A percentile compares a stretch with the other conserved stretches of the same genome.
Evolutionary conservation across 257 asterid species (phyloP).

Genomic region (Sherardia arvensis): DNA sequence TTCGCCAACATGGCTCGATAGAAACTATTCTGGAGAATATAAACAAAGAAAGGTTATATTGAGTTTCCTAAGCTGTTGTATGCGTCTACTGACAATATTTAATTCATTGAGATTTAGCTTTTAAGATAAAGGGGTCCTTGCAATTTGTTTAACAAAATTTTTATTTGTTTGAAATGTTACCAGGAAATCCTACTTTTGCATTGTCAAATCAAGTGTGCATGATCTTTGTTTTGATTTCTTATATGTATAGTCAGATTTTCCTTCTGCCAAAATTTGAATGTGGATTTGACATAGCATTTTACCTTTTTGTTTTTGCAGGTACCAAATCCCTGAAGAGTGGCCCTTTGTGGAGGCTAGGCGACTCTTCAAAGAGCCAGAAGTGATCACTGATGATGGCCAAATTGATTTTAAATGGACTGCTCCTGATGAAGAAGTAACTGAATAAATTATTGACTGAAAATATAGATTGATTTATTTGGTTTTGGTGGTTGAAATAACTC

Average conservation of each 20-base stretch:
- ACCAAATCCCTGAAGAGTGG: constrained; percentile 92
- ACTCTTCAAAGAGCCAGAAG: constrained; percentile 90
- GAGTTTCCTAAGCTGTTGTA: not conserved
- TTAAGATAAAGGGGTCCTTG: not conserved
- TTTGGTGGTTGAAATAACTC: constrained; percentile 1
- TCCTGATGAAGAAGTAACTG: constrained; percentile 89
- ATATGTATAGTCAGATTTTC: too few relatives aligned
- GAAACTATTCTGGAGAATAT: constrained; percentile 82
- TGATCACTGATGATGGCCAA: constrained; percentile 48
- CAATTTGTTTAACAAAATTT: not conserved
- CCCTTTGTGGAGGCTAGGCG: constrained; percentile 85
- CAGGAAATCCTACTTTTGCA: not conserved
- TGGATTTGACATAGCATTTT: not conserved
- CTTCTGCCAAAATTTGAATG: too few relatives aligned
- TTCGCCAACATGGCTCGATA: constrained; percentile 86
- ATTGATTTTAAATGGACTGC: constrained; percentile 86
- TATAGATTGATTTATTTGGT: constrained; percentile 7
- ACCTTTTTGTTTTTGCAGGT: constrained; percentile 38
- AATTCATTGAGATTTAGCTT: not conserved
- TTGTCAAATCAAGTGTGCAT: not conserved
- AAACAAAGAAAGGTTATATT: constrained; percentile 77
- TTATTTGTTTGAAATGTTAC: not conserved
- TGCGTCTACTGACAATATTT: not conserved
- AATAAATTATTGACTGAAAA: constrained; percentile 6
- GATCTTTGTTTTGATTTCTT: not conserved